Evolutionary conservation across 2,329 filamentous ascomycete genomes (phyloP).

Genomic region (Alternaria arbusti): DNA sequence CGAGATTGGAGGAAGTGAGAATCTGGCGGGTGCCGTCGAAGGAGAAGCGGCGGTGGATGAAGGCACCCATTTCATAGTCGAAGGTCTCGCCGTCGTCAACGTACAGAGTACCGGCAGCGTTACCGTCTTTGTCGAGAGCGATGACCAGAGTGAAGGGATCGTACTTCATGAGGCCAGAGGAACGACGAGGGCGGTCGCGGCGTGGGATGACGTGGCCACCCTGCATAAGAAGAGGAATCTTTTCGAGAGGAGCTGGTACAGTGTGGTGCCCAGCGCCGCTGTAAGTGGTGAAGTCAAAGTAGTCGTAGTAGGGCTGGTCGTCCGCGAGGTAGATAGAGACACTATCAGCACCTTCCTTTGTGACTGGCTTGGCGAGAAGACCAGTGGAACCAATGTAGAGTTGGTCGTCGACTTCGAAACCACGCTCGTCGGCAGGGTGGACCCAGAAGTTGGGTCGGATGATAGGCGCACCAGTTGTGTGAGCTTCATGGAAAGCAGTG

Average conservation of each 20-base stretch:
- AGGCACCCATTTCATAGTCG: constrained; percentile 83
- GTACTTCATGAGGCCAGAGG: constrained; percentile 85
- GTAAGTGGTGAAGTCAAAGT: constrained; percentile 84
- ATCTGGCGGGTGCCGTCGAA: constrained; percentile 63
- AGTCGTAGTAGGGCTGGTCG: constrained; percentile 90
- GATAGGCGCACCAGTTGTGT: constrained; percentile 82
- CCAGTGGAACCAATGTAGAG: constrained; percentile 89
- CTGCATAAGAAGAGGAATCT: constrained; percentile 88
- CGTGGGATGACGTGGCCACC: constrained; percentile 91
- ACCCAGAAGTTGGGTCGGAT: constrained; percentile 92
- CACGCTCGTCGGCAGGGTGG: constrained; percentile 82
- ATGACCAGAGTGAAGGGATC: constrained; percentile 95
- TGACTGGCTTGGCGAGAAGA: constrained; percentile 89
- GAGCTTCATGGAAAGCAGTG: constrained; percentile 91
- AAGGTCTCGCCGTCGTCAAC: constrained; percentile 94
- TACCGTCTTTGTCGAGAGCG: constrained; percentile 69
- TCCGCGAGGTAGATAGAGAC: constrained; percentile 88
- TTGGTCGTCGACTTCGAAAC: constrained; percentile 91
- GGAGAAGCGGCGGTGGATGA: constrained; percentile 82
- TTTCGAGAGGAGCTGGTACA: constrained; percentile 79
- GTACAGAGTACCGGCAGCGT: constrained; percentile 84
- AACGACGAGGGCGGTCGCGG: constrained; percentile 85
- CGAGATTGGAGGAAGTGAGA: constrained; percentile 68
- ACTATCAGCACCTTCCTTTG: constrained; percentile 73
- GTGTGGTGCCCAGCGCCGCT: constrained; percentile 75